Conservation (phyloP, 139 green algal genomes). For the Cymbomonas tetramitiformis region DNA sequence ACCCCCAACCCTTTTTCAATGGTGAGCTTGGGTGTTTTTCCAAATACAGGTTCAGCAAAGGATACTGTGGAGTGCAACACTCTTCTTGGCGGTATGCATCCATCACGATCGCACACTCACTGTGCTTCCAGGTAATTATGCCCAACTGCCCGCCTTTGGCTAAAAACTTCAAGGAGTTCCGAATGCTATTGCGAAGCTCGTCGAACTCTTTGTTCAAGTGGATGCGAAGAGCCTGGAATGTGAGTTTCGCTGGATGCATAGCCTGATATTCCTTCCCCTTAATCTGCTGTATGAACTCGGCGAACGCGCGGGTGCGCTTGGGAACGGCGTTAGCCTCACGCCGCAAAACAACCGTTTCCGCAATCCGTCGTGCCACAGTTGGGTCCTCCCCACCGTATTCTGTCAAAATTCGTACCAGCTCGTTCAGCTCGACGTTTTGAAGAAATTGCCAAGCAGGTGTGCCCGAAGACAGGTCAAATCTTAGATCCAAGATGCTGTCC, state of each 20-base stretch:
- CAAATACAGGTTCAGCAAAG: background rate
- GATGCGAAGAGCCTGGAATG: slow-evolving; percentile 22
- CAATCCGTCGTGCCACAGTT: background rate
- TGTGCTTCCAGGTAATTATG: slow-evolving; percentile 17
- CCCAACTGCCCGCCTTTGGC: slow-evolving; percentile 3
- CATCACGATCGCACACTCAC: slow-evolving; percentile 10
- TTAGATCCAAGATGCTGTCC: slow-evolving; percentile 19
- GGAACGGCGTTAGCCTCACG: background rate
- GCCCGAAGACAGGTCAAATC: slow-evolving; percentile 15
- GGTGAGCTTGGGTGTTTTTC: background rate
- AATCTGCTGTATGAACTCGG: slow-evolving; percentile 3
- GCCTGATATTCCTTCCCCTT: slow-evolving; percentile 16
- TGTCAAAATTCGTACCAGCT: background rate
- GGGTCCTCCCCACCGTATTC: slow-evolving; percentile 6
- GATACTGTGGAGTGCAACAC: background rate
- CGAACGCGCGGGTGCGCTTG: slow-evolving; percentile 11
- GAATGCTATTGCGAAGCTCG: slow-evolving; percentile 14
- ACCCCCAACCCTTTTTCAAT: background rate
- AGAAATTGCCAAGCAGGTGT: slow-evolving; percentile 7
- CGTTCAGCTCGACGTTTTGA: background rate
- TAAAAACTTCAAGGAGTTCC: slow-evolving; percentile 6
- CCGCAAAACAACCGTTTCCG: slow-evolving; percentile 3
- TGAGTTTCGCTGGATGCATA: slow-evolving; percentile 24
- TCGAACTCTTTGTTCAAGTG: slow-evolving; percentile 21
- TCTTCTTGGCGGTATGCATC: slow-evolving; percentile 5